phyloP scores from a whole-genome alignment of 2,329 filamentous ascomycete species.

The Fusarium hostae region DNA sequence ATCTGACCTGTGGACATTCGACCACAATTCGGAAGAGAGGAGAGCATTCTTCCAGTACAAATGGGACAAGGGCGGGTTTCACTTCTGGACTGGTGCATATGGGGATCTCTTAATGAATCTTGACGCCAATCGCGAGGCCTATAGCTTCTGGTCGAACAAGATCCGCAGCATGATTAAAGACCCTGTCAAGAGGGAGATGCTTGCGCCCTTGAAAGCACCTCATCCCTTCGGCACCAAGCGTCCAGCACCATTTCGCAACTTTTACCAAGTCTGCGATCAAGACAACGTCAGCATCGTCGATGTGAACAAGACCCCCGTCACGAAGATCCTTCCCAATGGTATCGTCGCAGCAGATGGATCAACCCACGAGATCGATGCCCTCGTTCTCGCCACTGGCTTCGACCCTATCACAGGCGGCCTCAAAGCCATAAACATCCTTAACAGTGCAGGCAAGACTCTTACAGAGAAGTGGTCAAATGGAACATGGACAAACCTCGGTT shows the following conservation, averaged over 20 bases:
- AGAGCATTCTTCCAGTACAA: neutral
- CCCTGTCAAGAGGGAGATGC: neutral
- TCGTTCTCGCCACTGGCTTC: slow-evolving; percentile 23
- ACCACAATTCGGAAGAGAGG: neutral
- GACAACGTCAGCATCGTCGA: slow-evolving; percentile 14
- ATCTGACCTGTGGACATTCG: neutral
- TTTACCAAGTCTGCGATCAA: slow-evolving; percentile 17
- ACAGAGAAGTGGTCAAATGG: neutral
- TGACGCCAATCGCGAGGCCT: slow-evolving; percentile 57
- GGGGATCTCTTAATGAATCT: slow-evolving; percentile 56
- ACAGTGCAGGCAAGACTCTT: neutral
- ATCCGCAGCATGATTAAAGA: slow-evolving; percentile 52
- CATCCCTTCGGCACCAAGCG: slow-evolving; percentile 17
- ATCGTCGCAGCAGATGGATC: neutral
- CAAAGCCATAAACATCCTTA: slow-evolving; percentile 1
- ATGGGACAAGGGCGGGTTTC: slow-evolving; percentile 59
- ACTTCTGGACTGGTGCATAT: slow-evolving; percentile 58
- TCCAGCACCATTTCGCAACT: neutral
- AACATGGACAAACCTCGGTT: neutral
- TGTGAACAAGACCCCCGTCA: slow-evolving; percentile 1
- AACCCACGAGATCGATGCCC: neutral
- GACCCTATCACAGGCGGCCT: slow-evolving; percentile 12
- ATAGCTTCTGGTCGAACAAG: slow-evolving; percentile 61
- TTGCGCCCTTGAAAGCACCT: slow-evolving; percentile 5
- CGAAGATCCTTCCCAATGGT: neutral